Evolutionary conservation across 768 basidiomycete species (phyloP), one percentile per base, ranked within the genome.

Genomic region (Lactarius psammicola): DNA sequence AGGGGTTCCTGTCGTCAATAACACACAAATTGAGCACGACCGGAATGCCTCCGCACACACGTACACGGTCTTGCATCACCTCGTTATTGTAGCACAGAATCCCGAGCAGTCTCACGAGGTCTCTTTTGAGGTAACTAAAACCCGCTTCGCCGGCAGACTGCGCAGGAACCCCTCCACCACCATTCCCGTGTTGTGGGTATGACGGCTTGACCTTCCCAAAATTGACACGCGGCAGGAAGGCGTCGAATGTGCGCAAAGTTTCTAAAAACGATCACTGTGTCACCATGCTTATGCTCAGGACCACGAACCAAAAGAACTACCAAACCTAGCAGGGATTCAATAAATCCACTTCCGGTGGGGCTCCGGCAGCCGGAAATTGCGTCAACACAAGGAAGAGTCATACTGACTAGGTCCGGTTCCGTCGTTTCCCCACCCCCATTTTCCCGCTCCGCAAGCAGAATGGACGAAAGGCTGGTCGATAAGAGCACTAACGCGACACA

Each of bases 1-100:
- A 95, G 44, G 95, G 95, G 76, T 95, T 97, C 64, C 88, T 79
- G 71, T 95, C 94, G 74, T 98, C 95, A 31, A 94, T 80, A 20
- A 92, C 91, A 75, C 94, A 95, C 77, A 95, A 80, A 72, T 89
- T 90, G 85, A 97, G 87, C 20, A 96, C 82, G 55, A 93, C 83
- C 59, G 87, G 82, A 65, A 97, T 85, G 55, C 94, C 94, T 28
- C 85, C 89, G 68, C 82, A 85, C 40, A 75, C 75, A 57, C 94
- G 82, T 46, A 88, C 81, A 10, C 86, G 83, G 75, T 96, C 90
- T 73, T 95, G 94, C 49, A 88, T 85, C 34, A 76, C 79, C 72
- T 76, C 85, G 69, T 82, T 80, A 54, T 82, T 83, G 72, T 90
- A 84, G 60, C 85, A 86, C 15, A 96, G 76, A 56, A 91, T 82